Evolutionary conservation across 2,329 filamentous ascomycete genomes (phyloP).

Genomic region (Diaporthe amygdali): DNA sequence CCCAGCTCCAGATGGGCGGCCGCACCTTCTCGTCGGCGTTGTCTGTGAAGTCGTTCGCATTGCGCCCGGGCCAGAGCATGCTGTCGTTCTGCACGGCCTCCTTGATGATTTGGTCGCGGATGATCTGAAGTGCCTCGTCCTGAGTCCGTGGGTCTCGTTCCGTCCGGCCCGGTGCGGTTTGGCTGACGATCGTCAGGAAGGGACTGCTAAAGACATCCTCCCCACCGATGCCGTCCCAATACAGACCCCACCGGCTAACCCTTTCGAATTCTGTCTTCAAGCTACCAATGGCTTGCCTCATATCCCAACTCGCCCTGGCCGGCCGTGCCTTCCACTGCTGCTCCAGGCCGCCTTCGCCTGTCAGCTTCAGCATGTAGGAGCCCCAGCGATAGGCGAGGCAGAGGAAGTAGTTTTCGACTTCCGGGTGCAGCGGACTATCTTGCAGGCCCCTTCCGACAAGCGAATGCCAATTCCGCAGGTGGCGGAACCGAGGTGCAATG

Average conservation of each 20-base stretch:
- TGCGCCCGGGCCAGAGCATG: slow-evolving; percentile 46
- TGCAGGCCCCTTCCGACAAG: neutral
- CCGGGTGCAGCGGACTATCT: neutral
- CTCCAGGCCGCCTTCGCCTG: neutral
- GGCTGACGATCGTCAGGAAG: neutral
- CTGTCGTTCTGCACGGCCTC: slow-evolving; percentile 49
- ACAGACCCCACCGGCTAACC: slow-evolving; percentile 24
- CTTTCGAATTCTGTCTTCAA: neutral
- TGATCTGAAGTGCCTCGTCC: slow-evolving; percentile 31
- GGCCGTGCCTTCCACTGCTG: neutral
- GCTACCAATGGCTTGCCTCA: neutral
- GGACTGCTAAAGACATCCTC: slow-evolving; percentile 35
- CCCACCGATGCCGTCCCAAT: no score
- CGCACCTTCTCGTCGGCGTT: slow-evolving; percentile 29
- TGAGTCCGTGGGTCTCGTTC: slow-evolving; percentile 26
- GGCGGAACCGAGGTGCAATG: slow-evolving; percentile 15
- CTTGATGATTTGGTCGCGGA: slow-evolving; percentile 46
- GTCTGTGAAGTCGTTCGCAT: slow-evolving; percentile 30
- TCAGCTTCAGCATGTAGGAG: neutral
- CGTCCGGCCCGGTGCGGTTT: slow-evolving; percentile 31
- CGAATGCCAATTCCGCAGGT: slow-evolving; percentile 14
- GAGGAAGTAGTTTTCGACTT: slow-evolving; percentile 14
- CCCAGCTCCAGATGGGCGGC: slow-evolving; percentile 44
- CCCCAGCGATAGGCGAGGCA: slow-evolving; percentile 25
- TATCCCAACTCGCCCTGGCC: neutral